A percentile compares a stretch with the other conserved stretches of the same genome.
These are phyloP conservation scores for Ceratobasidium sp. DNA, from an alignment of 1,284 basidiomycete species.

Conservation along the genomic window DNA sequence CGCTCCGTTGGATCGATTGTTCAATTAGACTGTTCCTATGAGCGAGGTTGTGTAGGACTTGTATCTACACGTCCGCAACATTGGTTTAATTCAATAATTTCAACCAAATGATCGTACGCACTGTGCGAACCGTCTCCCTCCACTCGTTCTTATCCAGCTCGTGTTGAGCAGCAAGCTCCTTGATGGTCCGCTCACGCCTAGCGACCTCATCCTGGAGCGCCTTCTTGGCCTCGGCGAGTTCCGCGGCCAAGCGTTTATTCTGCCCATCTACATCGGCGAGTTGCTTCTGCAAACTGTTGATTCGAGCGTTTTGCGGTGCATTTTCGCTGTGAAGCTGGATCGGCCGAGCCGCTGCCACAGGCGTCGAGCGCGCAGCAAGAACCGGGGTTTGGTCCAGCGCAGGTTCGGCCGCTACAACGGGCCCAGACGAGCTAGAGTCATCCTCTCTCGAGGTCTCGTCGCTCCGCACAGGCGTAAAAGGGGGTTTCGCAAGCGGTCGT, in stretches of 20 bases:
- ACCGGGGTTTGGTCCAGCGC: neutral
- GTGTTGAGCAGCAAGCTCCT: slow-evolving; percentile 6
- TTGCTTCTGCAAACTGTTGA: slow-evolving; percentile 28
- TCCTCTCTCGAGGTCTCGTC: neutral
- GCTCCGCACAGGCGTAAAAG: slow-evolving; percentile 8
- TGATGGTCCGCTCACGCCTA: slow-evolving; percentile 19
- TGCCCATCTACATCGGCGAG: slow-evolving; percentile 16
- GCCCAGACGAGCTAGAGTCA: neutral
- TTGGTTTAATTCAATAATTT: neutral
- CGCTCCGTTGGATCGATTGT: neutral
- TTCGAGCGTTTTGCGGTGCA: slow-evolving; percentile 20
- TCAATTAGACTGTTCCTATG: slow-evolving; percentile 3
- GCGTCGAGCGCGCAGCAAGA: slow-evolving; percentile 4
- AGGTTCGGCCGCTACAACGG: neutral
- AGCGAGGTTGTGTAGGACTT: slow-evolving; percentile 19
- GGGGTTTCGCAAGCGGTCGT: neutral
- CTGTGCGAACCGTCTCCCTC: slow-evolving; percentile 7
- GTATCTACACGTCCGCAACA: neutral
- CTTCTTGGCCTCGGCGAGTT: slow-evolving; percentile 1
- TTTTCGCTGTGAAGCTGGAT: slow-evolving; percentile 12
- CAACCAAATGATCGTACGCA: neutral
- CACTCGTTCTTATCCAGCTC: slow-evolving; percentile 30
- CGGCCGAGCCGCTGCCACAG: slow-evolving; percentile 21
- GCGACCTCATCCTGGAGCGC: neutral
- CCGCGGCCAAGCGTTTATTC: neutral